These are phyloP conservation scores for Neurospora sp. DNA, from an alignment of 2,329 filamentous ascomycete genomes.

Conservation along the genomic window DNA sequence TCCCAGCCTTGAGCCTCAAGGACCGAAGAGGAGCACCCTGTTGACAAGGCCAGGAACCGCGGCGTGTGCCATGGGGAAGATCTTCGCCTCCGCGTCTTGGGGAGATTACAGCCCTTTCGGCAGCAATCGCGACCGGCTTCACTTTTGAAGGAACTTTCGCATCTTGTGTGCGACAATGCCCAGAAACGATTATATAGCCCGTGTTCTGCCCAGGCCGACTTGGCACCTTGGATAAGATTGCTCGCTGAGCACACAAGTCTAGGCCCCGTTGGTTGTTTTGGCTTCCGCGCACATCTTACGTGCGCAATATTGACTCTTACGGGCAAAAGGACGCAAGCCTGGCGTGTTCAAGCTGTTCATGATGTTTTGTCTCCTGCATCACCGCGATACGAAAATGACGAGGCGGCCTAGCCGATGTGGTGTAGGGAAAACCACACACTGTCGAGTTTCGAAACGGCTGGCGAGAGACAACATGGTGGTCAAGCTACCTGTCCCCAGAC, in stretches of 20 bases:
- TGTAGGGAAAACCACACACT: not conserved
- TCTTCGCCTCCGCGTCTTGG: not conserved
- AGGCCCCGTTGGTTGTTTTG: not conserved
- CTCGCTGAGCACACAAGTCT: slow-evolving; percentile 9
- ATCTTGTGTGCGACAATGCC: slow-evolving; percentile 14
- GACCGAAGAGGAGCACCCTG: not conserved
- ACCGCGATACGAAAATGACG: not conserved
- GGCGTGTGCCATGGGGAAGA: not conserved
- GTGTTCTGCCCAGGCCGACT: slow-evolving; percentile 10
- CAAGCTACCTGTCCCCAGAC: not conserved
- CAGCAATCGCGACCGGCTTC: slow-evolving; percentile 1
- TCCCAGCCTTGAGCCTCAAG: not conserved
- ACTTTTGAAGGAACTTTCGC: slow-evolving; percentile 3
- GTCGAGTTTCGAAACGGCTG: not conserved
- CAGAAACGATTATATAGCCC: slow-evolving; percentile 16
- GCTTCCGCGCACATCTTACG: not conserved
- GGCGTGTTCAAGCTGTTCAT: not conserved
- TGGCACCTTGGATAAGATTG: slow-evolving; percentile 20
- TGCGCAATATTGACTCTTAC: not conserved
- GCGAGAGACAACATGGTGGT: not conserved
- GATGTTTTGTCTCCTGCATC: not conserved
- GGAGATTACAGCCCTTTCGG: not conserved
- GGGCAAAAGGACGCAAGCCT: not conserved
- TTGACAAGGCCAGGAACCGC: not conserved
- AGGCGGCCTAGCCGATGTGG: not conserved